Base-by-base conservation (phyloP, 2,329 filamentous ascomycete species). In the Ceratocystis cubensis region DNA sequence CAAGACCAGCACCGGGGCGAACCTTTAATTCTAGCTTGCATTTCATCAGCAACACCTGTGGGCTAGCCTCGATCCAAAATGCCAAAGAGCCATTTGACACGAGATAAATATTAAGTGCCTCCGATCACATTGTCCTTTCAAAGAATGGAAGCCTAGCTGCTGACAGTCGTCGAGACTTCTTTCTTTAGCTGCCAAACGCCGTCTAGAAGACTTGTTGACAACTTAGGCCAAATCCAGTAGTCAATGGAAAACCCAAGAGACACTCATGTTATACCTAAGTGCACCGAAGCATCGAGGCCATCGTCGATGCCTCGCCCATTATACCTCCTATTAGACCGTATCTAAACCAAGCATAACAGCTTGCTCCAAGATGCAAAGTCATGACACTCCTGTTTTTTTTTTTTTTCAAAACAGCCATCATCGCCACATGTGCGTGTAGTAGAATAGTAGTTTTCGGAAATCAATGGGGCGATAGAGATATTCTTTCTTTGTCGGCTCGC, bases 101-200 rank as follows among this genome's bases (percentile, higher is more conserved):
- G 30, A 57, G 53, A 57, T 57, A 33, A 57, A 57, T 57, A 57
- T 57, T 57, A 57, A 30, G 17, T 15, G 53, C 53, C 25, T 25
- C 22, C 4, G 8, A 33, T 33, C 30, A 33, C 30, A 33, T 33
- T 57, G 53, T 13, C 15, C 53, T 57, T 33, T 13, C 20, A 33
- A 6, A 57, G 3, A 13, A 57, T 2, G 33, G 25, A 15, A 30
- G 7, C 53, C 53, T 22, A 22, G 53, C 25, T 13, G 25, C 53
- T 20, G 20, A 7, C 4, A 22, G 46, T 22, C 46, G 22, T 2
- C n/a, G 25, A 8, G 22, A 22, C 46, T n/a, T n/a, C n/a, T 50
- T 22, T 50, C n/a, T 50, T 20, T 50, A 20, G 20, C n/a, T 6
- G 22, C 30, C 30, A 5, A 41, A 15, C 10, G 13, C 37, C 10